Base-by-base conservation (phyloP, 2,329 filamentous ascomycete genomes). In the Phaeomoniella chlamydospora region DNA sequence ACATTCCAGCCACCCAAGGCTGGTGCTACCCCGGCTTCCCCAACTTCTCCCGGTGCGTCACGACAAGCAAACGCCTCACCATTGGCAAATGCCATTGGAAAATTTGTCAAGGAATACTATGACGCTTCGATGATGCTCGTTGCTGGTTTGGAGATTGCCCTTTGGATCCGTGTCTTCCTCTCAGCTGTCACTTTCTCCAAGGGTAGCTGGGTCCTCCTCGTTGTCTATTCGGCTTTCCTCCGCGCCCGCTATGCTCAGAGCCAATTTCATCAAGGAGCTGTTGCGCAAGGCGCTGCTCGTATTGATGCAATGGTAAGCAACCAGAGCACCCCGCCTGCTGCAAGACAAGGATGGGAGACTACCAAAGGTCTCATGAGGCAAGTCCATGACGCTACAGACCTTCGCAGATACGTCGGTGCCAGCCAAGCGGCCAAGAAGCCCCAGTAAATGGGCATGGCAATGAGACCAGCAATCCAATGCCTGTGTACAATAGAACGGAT, bases 71-170 rank as follows among this genome's bases (percentile, higher is more conserved):
- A 56, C 44, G 49, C 63, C 74, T 63, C 64, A 67, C 75, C 77
- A 31, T 61, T 86, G 38, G 78, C 82, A 37, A 86, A 94, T 43
- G 73, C 70, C 47, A 94, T 98, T 57, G 86, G 86, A 48, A 72
- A 71, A 51, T 98, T 98, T 52, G 86, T 98, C 58, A 96, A 96
- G 76, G 76, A 86, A 57, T 94, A 96, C 73, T 98, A 98, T 56
- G 90, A 98, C 57, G 65, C 74, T 42, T 93, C 85, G 60, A 98
- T 98, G 90, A 83, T 81, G 39, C 67, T 96, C 41, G 90, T 98
- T 18, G 81, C 88, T 26, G 67, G 70, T 33, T 81, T 98, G 40
- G 90, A 98, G 66, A 84, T 96, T 47, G 62, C 73, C 29, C 75
- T 96, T 41, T 92, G 87, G 78, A 65, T 81, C 59, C 85, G 90